Conservation (phyloP, 1,284 basidiomycete species). For the Anthracocystis walkeri region DNA sequence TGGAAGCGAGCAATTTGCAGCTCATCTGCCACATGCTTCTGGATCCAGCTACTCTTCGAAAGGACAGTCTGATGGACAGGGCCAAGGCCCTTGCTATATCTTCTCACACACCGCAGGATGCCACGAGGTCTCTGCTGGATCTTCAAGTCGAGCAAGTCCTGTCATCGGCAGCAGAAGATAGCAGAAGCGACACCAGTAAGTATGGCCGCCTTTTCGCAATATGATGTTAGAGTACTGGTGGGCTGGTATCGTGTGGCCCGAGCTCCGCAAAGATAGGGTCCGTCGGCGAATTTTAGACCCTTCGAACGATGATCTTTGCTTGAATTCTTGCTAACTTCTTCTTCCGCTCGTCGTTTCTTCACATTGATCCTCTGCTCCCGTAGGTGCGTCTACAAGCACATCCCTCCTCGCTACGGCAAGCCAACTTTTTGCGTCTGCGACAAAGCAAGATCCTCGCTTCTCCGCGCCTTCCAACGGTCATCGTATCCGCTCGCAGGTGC, state of each 20-base stretch:
- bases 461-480: neutral
- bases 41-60: neutral
- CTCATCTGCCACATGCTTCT: slow-evolving; percentile 24
- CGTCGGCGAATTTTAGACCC: slow-evolving; percentile 1
- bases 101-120: slow-evolving; percentile 6
- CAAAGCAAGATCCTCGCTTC: neutral
- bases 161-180: neutral
- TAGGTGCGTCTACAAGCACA: slow-evolving; percentile 10
- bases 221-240: neutral
- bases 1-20: slow-evolving; percentile 25
- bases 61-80: neutral
- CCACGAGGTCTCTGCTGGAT: slow-evolving; percentile 17
- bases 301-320: neutral
- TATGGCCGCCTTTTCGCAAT: neutral
- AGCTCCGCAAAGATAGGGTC: slow-evolving; percentile 16
- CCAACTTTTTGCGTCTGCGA: slow-evolving; percentile 6
- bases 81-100: slow-evolving; percentile 4
- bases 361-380: neutral
- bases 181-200: slow-evolving; percentile 21
- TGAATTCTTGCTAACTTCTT: too few relatives aligned
- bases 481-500: slow-evolving; percentile 6
- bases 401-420: slow-evolving; percentile 16
- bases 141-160: slow-evolving; percentile 4
- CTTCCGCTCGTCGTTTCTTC: neutral
- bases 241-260: slow-evolving; percentile 13